Percentiles rank a stretch among this genome's conserved stretches.
Conservation (phyloP, 306 rosid species). For the Quercus aquifolioides region DNA sequence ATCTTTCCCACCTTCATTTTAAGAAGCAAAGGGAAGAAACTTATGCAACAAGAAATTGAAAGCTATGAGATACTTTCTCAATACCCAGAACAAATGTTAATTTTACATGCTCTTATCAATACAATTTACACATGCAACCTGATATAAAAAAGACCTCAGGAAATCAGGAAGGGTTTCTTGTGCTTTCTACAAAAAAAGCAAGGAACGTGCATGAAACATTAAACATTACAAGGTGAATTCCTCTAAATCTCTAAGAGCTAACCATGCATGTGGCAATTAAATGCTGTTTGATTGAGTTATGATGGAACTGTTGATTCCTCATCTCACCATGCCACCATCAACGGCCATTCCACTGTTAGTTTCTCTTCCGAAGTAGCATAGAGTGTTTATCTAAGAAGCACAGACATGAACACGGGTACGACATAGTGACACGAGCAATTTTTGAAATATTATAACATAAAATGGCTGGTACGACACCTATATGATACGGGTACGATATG, state of each 20-base stretch:
- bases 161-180: background rate
- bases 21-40: background rate
- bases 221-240: background rate
- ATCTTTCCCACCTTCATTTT: background rate
- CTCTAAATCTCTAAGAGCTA: background rate
- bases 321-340: slow-evolving; percentile 46
- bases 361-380: slow-evolving; percentile 51
- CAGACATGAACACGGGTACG: too few relatives aligned
- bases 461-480: too few relatives aligned
- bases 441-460: too few relatives aligned
- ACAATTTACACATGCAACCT: background rate
- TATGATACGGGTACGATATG: too few relatives aligned
- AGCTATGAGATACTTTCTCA: background rate
- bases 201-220: background rate
- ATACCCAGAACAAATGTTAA: background rate
- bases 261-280: background rate
- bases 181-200: slow-evolving; percentile 10
- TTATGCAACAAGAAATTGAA: background rate
- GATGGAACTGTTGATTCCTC: slow-evolving; percentile 22
- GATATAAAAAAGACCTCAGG: background rate
- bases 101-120: slow-evolving; percentile 6
- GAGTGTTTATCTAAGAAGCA: slow-evolving; percentile 15
- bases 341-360: slow-evolving; percentile 24
- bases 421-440: too few relatives aligned
- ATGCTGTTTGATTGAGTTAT: background rate